Percentiles rank a stretch among this genome's conserved stretches.
phyloP scores from a whole-genome alignment of 768 basidiomycete genomes.

The Cystobasidium ongulense region DNA sequence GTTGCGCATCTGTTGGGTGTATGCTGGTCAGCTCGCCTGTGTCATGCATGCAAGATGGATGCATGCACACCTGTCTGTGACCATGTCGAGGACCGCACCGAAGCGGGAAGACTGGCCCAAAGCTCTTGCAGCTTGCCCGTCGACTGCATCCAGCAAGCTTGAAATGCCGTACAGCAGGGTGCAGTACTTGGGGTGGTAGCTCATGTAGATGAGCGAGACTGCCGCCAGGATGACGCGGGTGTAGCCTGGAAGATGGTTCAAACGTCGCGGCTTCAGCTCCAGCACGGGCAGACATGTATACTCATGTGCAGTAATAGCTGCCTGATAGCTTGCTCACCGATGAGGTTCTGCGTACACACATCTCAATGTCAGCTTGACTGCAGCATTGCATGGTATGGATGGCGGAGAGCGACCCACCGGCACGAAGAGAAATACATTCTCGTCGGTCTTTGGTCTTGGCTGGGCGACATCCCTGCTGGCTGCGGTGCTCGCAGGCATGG shows the following conservation, averaged over 20 bases:
- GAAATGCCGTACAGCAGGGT: constrained; percentile 82
- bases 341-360: constrained; percentile 56
- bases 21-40: not conserved
- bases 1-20: constrained; percentile 73
- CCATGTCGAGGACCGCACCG: constrained; percentile 97
- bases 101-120: constrained; percentile 89
- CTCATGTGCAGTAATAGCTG: too few species aligned
- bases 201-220: constrained; percentile 83
- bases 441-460: constrained; percentile 44
- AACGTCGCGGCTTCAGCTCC: not conserved
- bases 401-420: constrained; percentile 48
- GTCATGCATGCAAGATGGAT: not conserved
- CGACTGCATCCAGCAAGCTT: constrained; percentile 87
- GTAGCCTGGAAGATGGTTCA: constrained; percentile 57
- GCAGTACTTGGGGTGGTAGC: constrained; percentile 83
- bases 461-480: not conserved
- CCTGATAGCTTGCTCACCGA: constrained; percentile 68
- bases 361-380: not conserved
- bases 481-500: not conserved
- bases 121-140: constrained; percentile 81
- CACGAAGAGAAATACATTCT: constrained; percentile 94
- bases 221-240: constrained; percentile 82
- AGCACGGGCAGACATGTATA: not conserved
- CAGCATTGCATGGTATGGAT: not conserved
- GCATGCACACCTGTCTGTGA: constrained; percentile 75